Conservation (phyloP, 129 eudicot species). For the Arctium lappa region DNA sequence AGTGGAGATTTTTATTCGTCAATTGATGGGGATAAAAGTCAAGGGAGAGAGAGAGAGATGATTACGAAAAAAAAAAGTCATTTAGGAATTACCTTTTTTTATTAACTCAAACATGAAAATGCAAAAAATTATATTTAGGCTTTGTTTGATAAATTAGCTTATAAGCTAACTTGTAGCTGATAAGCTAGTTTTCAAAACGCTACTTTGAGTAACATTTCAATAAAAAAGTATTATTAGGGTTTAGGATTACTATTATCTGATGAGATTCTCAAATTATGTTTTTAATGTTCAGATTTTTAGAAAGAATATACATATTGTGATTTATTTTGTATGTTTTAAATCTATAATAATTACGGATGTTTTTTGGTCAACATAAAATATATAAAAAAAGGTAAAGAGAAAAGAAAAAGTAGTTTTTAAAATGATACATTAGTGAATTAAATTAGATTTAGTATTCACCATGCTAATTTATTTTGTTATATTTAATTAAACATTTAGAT, state of each 20-base stretch:
- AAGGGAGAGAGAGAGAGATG: not conserved
- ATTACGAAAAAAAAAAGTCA: not conserved
- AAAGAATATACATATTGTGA: not conserved
- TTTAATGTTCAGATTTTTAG: not conserved
- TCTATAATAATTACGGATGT: not conserved
- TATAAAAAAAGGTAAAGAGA: not conserved
- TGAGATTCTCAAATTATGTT: not conserved
- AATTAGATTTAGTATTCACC: no score
- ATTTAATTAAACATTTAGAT: not conserved
- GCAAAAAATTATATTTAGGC: no score
- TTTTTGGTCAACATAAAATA: not conserved
- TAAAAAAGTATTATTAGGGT: no score
- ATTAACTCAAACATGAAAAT: no score
- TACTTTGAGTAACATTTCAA: no score
- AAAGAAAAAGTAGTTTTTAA: not conserved
- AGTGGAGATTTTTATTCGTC: not conserved
- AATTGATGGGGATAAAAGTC: conserved; percentile 25
- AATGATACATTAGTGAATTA: no score
- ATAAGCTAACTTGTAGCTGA: no score
- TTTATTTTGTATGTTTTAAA: not conserved
- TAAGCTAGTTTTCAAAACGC: no score
- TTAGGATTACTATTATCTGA: no score
- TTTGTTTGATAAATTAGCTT: no score
- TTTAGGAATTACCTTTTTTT: not conserved
- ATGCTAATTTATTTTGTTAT: not conserved